Evolutionary conservation across 2,329 filamentous ascomycete genomes (phyloP), one percentile per base, ranked within the genome.

Genomic region (Pseudocercospora eumusae): DNA sequence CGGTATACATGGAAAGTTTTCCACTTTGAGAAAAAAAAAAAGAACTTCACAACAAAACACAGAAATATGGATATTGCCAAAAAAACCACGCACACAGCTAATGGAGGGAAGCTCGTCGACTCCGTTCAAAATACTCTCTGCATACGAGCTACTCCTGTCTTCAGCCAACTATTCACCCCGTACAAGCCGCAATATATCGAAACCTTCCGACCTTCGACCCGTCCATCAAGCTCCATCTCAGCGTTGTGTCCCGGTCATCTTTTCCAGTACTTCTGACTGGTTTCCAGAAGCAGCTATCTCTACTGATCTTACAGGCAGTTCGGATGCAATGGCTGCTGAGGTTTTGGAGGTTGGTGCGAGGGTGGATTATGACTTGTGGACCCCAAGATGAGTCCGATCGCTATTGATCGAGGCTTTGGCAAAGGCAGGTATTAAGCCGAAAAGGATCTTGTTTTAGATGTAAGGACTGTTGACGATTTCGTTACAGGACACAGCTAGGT

Each of bases 311-410:
- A 52, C 75, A 18, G 66, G 68, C 9, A 56, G 61, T 6, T 64
- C 70, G 5, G 67, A 71, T 9, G 66, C 73, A n/a, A 75, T 76
- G 27, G 74, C 75, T 0, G 25, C 64, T 2, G 62, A 68, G 0
- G 57, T 78, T 20, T 71, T 69, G 57, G 58, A 71, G 27, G 71
- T 71, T 9, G 64, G 64, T 0, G 72, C 78, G 0, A 69, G 70
- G 11, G 53, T 66, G 1, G 78, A 79, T 61, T 77, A 83, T 61
- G 71, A 82, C 20, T 84, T 83, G 72, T 81, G 13, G 79, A 82
- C 62, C 59, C 60, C 0, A 53, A 56, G 11, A 76, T 77, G 3
- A 69, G 75, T 23, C 78, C 79, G 1, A 76, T 75, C 20, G 76
- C 79, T 62, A 77, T 77, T 4, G 77, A 82, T 80, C 27, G 65